These are phyloP conservation scores for Leptosphaerulina australis DNA, from an alignment of 2,329 filamentous ascomycete species.

Conservation along the genomic window DNA sequence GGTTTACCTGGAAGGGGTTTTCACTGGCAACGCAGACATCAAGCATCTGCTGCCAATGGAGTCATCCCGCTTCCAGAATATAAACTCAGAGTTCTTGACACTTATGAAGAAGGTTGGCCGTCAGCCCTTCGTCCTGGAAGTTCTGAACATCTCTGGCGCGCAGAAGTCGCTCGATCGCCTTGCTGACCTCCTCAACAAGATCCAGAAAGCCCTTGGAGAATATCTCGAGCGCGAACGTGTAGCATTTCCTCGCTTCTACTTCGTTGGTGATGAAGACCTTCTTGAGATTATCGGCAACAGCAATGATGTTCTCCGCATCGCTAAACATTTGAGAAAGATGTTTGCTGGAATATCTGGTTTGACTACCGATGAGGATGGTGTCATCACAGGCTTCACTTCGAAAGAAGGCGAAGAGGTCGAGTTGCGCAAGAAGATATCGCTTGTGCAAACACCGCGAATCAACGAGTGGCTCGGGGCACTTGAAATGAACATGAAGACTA, in stretches of 20 bases:
- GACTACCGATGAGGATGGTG: conserved; percentile 85
- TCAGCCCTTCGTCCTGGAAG: conserved; percentile 92
- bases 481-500: conserved; percentile 91
- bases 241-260: conserved; percentile 98
- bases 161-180: conserved; percentile 95
- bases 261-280: conserved; percentile 97
- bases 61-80: conserved; percentile 96
- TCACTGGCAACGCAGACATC: conserved; percentile 98
- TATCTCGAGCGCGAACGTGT: conserved; percentile 98
- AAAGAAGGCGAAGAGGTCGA: conserved; percentile 91
- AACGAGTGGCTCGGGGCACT: conserved; percentile 98
- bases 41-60: conserved; percentile 97
- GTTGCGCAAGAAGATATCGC: conserved; percentile 87
- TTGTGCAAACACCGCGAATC: conserved; percentile 93
- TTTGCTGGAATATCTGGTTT: conserved; percentile 94
- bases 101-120: conserved; percentile 99
- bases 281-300: conserved; percentile 99
- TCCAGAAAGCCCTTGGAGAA: conserved; percentile 97
- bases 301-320: conserved; percentile 93
- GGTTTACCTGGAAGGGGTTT: conserved; percentile 99
- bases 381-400: conserved; percentile 90
- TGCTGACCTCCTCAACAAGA: conserved; percentile 97
- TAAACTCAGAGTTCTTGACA: conserved; percentile 98
- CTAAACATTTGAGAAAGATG: conserved; percentile 99
- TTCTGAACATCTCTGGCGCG: conserved; percentile 92